Percentiles rank a stretch among this genome's conserved stretches.
These are phyloP conservation scores for Xerophyta viscosa DNA, from an alignment of 106 monocot genomes.

Conservation along the genomic window DNA sequence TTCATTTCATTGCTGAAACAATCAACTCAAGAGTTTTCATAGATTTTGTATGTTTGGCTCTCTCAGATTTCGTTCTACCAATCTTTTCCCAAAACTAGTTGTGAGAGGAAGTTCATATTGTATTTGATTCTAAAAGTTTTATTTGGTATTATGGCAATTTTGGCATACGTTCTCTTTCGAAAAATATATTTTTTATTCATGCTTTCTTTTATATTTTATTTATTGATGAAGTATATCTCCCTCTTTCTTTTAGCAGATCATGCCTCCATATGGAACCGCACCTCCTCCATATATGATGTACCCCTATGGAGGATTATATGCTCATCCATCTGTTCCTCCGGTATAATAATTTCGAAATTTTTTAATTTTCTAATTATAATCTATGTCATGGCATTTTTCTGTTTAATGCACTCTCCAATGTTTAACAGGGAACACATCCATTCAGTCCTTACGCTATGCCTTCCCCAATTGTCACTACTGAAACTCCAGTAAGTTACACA, in stretches of 20 bases:
- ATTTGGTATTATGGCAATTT: too few relatives aligned
- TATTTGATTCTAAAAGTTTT: too few relatives aligned
- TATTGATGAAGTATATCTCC: background rate
- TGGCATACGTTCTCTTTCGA: too few relatives aligned
- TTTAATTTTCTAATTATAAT: background rate
- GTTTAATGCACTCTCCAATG: background rate
- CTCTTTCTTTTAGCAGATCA: constrained; percentile 33
- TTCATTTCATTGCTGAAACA: too few relatives aligned
- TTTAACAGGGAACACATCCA: constrained; percentile 66
- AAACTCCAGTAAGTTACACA: constrained; percentile 60
- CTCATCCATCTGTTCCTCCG: constrained; percentile 75
- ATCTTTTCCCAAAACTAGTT: too few relatives aligned
- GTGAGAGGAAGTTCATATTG: too few relatives aligned
- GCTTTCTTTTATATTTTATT: too few relatives aligned
- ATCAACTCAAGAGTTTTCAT: too few relatives aligned
- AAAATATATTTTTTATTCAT: too few relatives aligned
- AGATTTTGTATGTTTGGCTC: too few relatives aligned
- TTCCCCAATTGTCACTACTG: constrained; percentile 67
- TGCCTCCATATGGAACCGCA: constrained; percentile 83
- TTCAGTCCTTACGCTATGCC: constrained; percentile 73
- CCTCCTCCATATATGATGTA: constrained; percentile 87
- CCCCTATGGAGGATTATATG: constrained; percentile 77
- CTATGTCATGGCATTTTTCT: background rate
- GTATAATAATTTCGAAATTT: constrained; percentile 23
- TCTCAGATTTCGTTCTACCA: too few relatives aligned